Evolutionary conservation across 305 asterid species (phyloP), one percentile per base, ranked within the genome.

Genomic region (Fraxinus platypoda): DNA sequence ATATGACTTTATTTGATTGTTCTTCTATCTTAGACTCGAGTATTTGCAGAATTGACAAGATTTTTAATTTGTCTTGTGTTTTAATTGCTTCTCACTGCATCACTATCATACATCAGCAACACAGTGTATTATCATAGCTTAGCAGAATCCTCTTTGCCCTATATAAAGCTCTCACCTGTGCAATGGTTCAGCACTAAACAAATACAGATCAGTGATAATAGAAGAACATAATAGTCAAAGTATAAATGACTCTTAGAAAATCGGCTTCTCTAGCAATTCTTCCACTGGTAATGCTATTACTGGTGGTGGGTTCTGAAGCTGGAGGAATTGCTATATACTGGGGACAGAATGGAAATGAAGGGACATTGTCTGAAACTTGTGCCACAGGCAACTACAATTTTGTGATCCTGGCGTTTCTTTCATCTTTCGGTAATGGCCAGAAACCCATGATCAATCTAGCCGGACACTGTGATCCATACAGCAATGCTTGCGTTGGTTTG

Each of bases 161-260:
- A 83, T 83, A 87, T 77, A 87, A 77, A 15, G 81, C 83, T 31
- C 41, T 25, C 49, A 81, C 21, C 9, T 19, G 6, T 12, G 38
- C 75, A 21, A 34, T 54, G 75, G 28, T 21, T 71, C 70, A 70
- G 6, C 87, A 78, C 75, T 78, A 76, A 34, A 62, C 15, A 21
- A 72, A 75, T 75, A 78, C 21, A 33, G 64, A 72, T 57, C 2
- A 11, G 13, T 41, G 54, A 68, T 30, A 80, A 41, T 8, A 73
- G 15, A 7, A 62, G 21, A 19, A 7, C 13, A 59, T 59, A 59
- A 8, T 19, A 59, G 12, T 21, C 12, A 59, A 57, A 37, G 11
- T 37, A 11, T 8, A 1, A 52, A 59, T 66, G 74, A 7, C 34
- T 26, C 35, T 26, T 12, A 26, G 23, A 12, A 66, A 12, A 66